Evolutionary conservation across 768 basidiomycete species (phyloP), one percentile per base, ranked within the genome.

Genomic region (Tulasnella sp.): DNA sequence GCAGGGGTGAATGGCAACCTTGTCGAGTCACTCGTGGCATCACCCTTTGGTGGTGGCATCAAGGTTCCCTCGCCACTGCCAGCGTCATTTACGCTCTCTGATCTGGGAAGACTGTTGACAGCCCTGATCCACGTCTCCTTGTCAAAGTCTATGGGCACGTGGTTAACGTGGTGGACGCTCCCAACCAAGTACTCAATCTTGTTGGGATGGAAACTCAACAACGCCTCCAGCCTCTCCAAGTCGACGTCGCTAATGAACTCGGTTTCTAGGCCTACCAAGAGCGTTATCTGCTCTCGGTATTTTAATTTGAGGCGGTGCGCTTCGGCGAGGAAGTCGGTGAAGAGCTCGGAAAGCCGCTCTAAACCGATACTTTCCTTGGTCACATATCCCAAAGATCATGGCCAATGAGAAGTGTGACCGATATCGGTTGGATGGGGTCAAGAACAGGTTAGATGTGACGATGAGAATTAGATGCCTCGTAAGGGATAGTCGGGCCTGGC

Each of bases 131-230:
- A 94, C 7, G 84, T 90, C 23, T 70, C 63, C 36, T 73, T 63
- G 71, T 96, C 90, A 63, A 98, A 92, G 70, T 99, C 96, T 69
- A 99, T 94, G 6, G 93, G 90, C 37, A 86, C 77, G 19, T 72
- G 75, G 66, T 82, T 78, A 68, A 92, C 90, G 64, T 97, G 94
- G 67, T 99, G 96, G 6, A 99, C 74, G 32, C 86, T 88, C 23
- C 96, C 94, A 52, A 98, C 88, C 65, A 97, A 66, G 69, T 90
- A 97, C 65, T 97, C 83, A 59, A 98, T 78, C 48, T 73, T 71
- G 34, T 70, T 69, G 7, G 68, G 68, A 58, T 81, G 69, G 23
- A 66, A 63, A 34, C 69, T 59, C 32, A 94, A 73, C 17, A 87
- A 72, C 2, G 59, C 59, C 42, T 75, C 69, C 34, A 93, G 74